Evolutionary conservation across 1,139 yeast species (phyloP).

Genomic region (Sugiyamaella neomexicana): DNA sequence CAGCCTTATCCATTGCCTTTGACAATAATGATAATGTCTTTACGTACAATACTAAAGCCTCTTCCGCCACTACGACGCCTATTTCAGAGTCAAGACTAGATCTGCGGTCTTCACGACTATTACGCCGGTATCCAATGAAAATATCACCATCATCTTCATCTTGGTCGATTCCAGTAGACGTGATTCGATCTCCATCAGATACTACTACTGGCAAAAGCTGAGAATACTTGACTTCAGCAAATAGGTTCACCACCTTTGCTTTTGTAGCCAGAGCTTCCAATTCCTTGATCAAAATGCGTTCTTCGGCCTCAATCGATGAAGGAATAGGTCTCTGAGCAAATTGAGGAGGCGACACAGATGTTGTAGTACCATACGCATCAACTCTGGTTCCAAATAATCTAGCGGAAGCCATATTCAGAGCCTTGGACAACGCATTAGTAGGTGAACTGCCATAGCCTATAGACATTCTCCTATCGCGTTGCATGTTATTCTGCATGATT

Average conservation of each 20-base stretch:
- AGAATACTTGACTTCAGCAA: constrained; percentile 85
- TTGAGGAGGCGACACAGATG: constrained; percentile 42
- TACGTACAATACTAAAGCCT: constrained; percentile 81
- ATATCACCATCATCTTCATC: constrained; percentile 46
- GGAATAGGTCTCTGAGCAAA: constrained; percentile 28
- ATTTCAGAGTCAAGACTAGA: constrained; percentile 46
- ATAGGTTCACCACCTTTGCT: constrained; percentile 82
- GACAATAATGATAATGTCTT: constrained; percentile 81
- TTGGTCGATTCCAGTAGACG: constrained; percentile 24
- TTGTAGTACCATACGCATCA: constrained; percentile 30
- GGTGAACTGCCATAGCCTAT: constrained; percentile 62
- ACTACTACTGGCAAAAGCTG: constrained; percentile 4
- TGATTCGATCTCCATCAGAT: constrained; percentile 37
- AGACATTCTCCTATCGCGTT: constrained; percentile 35
- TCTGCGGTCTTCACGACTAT: neutral
- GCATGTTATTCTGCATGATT: constrained; percentile 3
- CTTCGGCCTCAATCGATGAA: constrained; percentile 30
- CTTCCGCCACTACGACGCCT: constrained; percentile 67
- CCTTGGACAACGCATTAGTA: constrained; percentile 83
- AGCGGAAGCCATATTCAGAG: constrained; percentile 83
- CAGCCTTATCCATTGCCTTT: constrained; percentile 79
- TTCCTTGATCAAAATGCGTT: constrained; percentile 46
- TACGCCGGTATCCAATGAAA: constrained; percentile 43
- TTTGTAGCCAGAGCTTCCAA: constrained; percentile 82
- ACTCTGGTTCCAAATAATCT: constrained; percentile 66